Base-by-base conservation (phyloP, 75 land plant species). In the Pseudotsuga menziesii region DNA sequence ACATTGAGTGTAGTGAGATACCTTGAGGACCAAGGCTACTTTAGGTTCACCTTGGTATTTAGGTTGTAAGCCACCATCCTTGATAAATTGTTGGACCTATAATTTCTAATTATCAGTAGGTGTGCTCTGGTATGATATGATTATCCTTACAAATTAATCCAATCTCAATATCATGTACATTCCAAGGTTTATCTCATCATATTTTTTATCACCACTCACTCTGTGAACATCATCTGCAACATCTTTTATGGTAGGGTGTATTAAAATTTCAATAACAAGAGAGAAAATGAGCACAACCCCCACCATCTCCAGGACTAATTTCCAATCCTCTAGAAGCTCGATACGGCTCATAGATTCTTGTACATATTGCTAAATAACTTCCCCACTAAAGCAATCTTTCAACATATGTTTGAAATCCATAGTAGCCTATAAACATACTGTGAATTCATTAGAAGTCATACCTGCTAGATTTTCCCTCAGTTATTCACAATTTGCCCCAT, bases 311-410 rank as follows among this genome's bases (percentile, higher is more conserved):
- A 77, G 48, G 4, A 88, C 88, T 17, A 83, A 56, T 71, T 88
- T 82, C 98, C 97, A 94, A 17, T 86, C 89, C 1, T 84, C 81
- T 27, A 80, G 14, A 19, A 97, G 78, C 84, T 97, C 98, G 6
- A 77, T 36, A 23, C 81, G 89, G 36, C 78, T 79, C 7, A 90
- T 80, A 2, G 98, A 94, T 1, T 80, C 78, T 16, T 83, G 61
- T 2, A 91, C 87, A 70, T 89, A 93, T 15, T 77, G 82, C 13
- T 25, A 58, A 60, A 96, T 83, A 56, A 91, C 58, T 29, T 86
- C 80, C 3, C 84, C 88, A 60, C 92, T 92, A 6, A 35, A 7
- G 5, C 81, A 80, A 1, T 77, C 67, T 16, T 72, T 83, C 5
- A 91, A 70, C 32, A 89, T 39, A 20, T 73, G 73, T 32, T 81